Conservation (phyloP, 1,284 basidiomycete genomes). For the Xanthoconium separans region DNA sequence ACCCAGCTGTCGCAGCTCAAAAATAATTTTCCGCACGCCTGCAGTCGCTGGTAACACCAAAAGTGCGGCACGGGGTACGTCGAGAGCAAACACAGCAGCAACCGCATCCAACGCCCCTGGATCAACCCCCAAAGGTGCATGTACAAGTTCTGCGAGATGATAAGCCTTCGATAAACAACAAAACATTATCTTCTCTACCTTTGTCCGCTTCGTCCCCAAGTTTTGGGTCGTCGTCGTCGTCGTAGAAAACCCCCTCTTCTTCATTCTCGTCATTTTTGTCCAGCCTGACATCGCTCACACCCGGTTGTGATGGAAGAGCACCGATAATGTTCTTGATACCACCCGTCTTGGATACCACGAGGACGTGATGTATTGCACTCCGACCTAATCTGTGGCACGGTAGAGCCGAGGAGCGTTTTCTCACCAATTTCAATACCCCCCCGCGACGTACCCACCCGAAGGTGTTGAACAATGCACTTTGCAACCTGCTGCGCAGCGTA, state of each 20-base stretch:
- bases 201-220: slow-evolving; percentile 23
- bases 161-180: slow-evolving; percentile 6
- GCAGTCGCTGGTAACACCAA: slow-evolving; percentile 62
- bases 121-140: slow-evolving; percentile 51
- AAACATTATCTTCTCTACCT: slow-evolving; percentile 15
- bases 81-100: slow-evolving; percentile 66
- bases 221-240: slow-evolving; percentile 23
- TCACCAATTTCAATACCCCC: slow-evolving; percentile 47
- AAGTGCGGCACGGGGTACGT: slow-evolving; percentile 65
- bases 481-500: slow-evolving; percentile 58
- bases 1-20: slow-evolving; percentile 62
- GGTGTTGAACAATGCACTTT: slow-evolving; percentile 46
- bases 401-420: slow-evolving; percentile 24
- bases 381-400: slow-evolving; percentile 27
- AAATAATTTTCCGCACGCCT: slow-evolving; percentile 58
- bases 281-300: background rate
- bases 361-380: slow-evolving; percentile 53
- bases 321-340: slow-evolving; percentile 49
- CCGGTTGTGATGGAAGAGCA: slow-evolving; percentile 19
- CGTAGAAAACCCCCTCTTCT: slow-evolving; percentile 17
- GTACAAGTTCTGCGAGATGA: slow-evolving; percentile 40
- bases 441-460: slow-evolving; percentile 55
- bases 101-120: slow-evolving; percentile 61
- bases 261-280: slow-evolving; percentile 11
- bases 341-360: slow-evolving; percentile 57